Evolutionary conservation across 2,329 filamentous ascomycete genomes (phyloP).

Genomic region (Aspergillus uvarum): DNA sequence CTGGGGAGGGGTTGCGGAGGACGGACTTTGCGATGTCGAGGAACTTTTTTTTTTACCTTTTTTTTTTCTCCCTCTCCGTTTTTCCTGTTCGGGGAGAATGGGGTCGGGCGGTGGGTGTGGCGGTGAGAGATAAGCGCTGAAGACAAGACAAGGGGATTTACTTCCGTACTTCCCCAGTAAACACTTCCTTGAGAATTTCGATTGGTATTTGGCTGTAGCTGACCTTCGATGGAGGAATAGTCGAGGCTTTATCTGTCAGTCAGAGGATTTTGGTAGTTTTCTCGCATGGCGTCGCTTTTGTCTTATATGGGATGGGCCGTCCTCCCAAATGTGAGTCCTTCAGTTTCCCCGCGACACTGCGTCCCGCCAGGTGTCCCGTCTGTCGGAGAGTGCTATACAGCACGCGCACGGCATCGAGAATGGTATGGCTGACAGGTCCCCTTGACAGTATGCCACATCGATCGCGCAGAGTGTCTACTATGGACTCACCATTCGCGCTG

Average conservation of each 20-base stretch:
- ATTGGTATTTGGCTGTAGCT: not conserved
- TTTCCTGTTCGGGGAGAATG: slow-evolving; percentile 4
- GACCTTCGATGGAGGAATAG: not conserved
- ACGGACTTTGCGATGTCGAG: slow-evolving; percentile 9
- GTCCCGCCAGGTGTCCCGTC: not conserved
- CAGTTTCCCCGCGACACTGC: not conserved
- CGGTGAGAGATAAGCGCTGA: slow-evolving; percentile 9
- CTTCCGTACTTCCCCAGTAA: not conserved
- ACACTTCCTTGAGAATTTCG: not conserved
- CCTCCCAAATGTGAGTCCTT: slow-evolving; percentile 56
- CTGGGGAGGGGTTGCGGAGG: not conserved
- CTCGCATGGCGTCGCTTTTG: slow-evolving; percentile 47
- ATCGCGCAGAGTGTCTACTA: slow-evolving; percentile 83
- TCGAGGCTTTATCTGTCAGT: no score
- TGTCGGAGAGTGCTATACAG: not conserved
- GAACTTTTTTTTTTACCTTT: slow-evolving; percentile 14
- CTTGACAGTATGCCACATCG: slow-evolving; percentile 67
- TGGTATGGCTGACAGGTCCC: slow-evolving; percentile 11
- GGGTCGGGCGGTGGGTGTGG: slow-evolving; percentile 17
- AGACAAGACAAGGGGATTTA: not conserved
- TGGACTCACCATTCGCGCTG: slow-evolving; percentile 82
- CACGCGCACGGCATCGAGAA: not conserved
- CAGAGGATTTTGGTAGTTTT: not conserved
- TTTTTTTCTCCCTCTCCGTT: slow-evolving; percentile 5
- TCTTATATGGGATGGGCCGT: slow-evolving; percentile 62